These are phyloP conservation scores for Cercospora berteroae DNA, from an alignment of 2,329 filamentous ascomycete species.

Conservation along the genomic window DNA sequence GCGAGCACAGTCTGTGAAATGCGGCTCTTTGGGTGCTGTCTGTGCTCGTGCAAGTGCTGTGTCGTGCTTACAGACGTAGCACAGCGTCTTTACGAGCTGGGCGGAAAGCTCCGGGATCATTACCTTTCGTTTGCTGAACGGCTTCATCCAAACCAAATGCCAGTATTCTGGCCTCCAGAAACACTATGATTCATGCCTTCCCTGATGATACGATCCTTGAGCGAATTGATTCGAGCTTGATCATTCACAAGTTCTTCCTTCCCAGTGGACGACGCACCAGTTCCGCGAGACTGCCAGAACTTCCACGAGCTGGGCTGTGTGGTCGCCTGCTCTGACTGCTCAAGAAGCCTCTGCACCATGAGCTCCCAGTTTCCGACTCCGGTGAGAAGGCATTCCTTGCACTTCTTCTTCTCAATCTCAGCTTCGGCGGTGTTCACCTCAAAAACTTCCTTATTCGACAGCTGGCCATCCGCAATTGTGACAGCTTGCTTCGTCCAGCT, in stretches of 20 bases:
- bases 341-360: slow-evolving; percentile 62
- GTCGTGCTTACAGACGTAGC: neutral
- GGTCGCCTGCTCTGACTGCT: slow-evolving; percentile 24
- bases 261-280: slow-evolving; percentile 12
- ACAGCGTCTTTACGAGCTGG: neutral
- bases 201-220: slow-evolving; percentile 17
- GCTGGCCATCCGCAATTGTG: slow-evolving; percentile 65
- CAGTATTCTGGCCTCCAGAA: slow-evolving; percentile 9
- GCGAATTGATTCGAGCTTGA: neutral
- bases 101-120: neutral
- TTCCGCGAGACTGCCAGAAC: slow-evolving; percentile 25
- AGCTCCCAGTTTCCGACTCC: slow-evolving; percentile 78
- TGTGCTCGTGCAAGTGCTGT: neutral
- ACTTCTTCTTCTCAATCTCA: slow-evolving; percentile 49
- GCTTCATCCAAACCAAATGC: slow-evolving; percentile 17
- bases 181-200: slow-evolving; percentile 14
- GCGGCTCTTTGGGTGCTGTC: neutral
- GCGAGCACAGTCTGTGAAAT: neutral
- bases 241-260: slow-evolving; percentile 10
- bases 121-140: neutral
- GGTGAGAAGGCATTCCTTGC: slow-evolving; percentile 72
- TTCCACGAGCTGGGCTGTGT: slow-evolving; percentile 23
- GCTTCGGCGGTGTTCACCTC: slow-evolving; percentile 14
- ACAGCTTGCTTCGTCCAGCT: slow-evolving; percentile 89
- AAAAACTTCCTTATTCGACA: slow-evolving; percentile 27